phyloP scores from a whole-genome alignment of 768 basidiomycete genomes.

The Calocybe indica region DNA sequence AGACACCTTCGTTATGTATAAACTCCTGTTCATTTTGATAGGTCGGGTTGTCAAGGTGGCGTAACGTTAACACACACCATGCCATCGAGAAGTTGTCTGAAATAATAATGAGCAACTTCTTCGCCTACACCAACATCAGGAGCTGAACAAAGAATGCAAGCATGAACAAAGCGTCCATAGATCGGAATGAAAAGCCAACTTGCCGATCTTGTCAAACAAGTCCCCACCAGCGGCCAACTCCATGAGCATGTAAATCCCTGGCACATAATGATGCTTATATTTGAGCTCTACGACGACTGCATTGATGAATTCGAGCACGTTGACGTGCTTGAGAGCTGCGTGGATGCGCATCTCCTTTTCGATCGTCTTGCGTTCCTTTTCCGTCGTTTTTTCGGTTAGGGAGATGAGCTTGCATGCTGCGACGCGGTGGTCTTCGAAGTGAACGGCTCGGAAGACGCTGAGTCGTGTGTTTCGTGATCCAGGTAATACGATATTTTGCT shows the following conservation, averaged over 20 bases:
- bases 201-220: constrained; percentile 97
- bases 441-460: constrained; percentile 82
- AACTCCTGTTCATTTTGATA: constrained; percentile 48
- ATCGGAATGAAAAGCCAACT: constrained; percentile 14
- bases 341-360: constrained; percentile 95
- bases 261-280: constrained; percentile 50
- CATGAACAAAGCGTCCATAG: not conserved
- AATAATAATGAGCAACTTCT: constrained; percentile 87
- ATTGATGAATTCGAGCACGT: constrained; percentile 82
- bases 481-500: not conserved
- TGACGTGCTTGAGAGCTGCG: constrained; percentile 64
- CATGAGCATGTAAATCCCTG: constrained; percentile 88
- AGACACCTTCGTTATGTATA: constrained; percentile 85
- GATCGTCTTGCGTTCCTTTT: constrained; percentile 68
- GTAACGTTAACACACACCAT: constrained; percentile 50
- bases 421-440: constrained; percentile 56
- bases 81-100: constrained; percentile 78
- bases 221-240: constrained; percentile 94
- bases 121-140: constrained; percentile 87
- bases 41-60: not conserved
- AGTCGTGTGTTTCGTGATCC: not conserved
- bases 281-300: constrained; percentile 69
- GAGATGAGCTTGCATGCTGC: constrained; percentile 86
- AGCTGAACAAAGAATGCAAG: constrained; percentile 36
- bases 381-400: constrained; percentile 56